Evolutionary conservation across 768 basidiomycete species (phyloP).

Genomic region (Suillus subaureus): DNA sequence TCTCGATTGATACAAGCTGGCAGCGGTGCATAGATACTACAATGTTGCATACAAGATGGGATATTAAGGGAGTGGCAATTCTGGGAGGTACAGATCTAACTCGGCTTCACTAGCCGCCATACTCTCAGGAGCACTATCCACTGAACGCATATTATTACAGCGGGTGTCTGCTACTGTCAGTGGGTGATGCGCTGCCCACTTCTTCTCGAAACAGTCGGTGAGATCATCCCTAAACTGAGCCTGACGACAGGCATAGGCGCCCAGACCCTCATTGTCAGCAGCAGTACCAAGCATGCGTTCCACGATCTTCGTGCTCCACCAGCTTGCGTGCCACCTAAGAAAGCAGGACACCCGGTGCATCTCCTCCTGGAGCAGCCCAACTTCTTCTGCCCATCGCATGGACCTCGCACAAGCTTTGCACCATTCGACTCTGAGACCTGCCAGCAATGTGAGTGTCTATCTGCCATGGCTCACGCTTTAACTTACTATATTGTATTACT

Average conservation of each 20-base stretch:
- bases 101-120: neutral
- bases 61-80: neutral
- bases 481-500: neutral
- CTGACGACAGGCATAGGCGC: neutral
- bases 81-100: neutral
- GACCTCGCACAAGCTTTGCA: neutral
- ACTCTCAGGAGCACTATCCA: neutral
- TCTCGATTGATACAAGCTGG: neutral
- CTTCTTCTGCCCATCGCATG: neutral
- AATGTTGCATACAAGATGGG: neutral
- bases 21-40: neutral
- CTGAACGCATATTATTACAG: neutral
- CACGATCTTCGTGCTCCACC: neutral
- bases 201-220: neutral
- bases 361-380: slow-evolving; percentile 3
- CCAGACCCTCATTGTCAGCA: neutral
- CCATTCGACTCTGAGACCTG: neutral
- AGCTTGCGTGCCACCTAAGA: neutral
- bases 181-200: neutral
- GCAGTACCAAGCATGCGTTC: neutral
- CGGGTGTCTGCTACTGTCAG: no score
- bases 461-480: fast-evolving
- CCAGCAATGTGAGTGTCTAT: neutral
- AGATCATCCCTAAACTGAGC: neutral
- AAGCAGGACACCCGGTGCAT: neutral